Percentiles rank a stretch among this genome's conserved stretches.
Evolutionary conservation across 2,329 filamentous ascomycete genomes (phyloP).

Genomic region (Daldinia sp.): DNA sequence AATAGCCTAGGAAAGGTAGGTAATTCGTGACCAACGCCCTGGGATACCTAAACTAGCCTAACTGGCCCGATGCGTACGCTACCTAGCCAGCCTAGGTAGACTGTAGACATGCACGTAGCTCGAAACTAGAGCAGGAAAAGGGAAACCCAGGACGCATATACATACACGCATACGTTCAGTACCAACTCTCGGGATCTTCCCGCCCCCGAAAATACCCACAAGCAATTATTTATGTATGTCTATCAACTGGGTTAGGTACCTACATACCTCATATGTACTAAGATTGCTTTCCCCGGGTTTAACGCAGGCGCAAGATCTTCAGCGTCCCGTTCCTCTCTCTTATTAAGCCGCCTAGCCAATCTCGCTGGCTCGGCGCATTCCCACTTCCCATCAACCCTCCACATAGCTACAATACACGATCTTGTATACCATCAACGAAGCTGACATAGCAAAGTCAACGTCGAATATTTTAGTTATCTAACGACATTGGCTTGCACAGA

Average conservation of each 20-base stretch:
- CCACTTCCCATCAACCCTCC: conserved; percentile 11
- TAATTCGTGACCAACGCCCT: conserved; percentile 31
- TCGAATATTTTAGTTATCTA: conserved; percentile 10
- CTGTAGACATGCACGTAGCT: conserved; percentile 35
- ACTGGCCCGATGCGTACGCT: conserved; percentile 21
- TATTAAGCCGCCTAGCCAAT: conserved; percentile 39
- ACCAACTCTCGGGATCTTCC: conserved; percentile 40
- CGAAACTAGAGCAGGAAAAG: conserved; percentile 18
- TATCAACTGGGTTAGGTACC: not conserved
- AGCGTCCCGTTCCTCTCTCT: conserved; percentile 27
- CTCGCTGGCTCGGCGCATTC: conserved; percentile 27
- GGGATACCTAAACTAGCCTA: conserved; percentile 33
- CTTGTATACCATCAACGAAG: conserved; percentile 13
- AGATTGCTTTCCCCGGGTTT: conserved; percentile 42
- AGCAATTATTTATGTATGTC: conserved; percentile 25
- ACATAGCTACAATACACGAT: conserved; percentile 14
- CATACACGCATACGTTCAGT: conserved; percentile 11
- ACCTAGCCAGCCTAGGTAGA: conserved; percentile 1
- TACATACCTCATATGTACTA: conserved; percentile 21
- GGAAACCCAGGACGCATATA: conserved; percentile 1
- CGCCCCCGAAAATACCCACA: conserved; percentile 39
- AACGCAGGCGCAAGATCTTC: conserved; percentile 35
- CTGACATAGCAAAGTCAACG: not conserved
- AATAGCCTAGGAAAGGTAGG: conserved; percentile 36
- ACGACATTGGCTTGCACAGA: not conserved